These are phyloP conservation scores for Boechera retrofracta DNA, from an alignment of 345 rosid genomes.

Conservation along the genomic window DNA sequence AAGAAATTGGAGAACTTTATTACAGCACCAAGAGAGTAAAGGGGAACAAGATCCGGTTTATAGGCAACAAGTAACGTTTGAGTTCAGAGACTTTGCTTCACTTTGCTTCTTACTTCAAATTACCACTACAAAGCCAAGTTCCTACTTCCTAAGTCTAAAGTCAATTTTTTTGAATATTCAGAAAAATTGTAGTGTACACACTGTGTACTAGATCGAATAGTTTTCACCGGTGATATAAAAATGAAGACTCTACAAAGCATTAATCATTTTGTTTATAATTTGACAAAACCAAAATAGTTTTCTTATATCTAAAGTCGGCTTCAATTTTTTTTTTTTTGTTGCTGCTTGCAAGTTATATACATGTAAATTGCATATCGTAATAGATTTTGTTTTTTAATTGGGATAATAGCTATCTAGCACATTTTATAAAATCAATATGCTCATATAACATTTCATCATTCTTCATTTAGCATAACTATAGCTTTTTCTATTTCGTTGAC, in stretches of 20 bases:
- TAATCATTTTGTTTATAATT: not conserved
- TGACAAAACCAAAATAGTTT: not conserved
- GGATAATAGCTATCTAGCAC: not conserved
- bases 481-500: not conserved
- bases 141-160: not conserved
- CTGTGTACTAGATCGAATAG: not conserved
- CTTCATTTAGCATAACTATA: not conserved
- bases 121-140: constrained; percentile 21
- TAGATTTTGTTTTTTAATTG: not conserved
- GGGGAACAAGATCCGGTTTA: constrained; percentile 42
- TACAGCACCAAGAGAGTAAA: constrained; percentile 14
- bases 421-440: not conserved
- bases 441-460: not conserved
- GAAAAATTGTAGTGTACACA: not conserved
- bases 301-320: not conserved
- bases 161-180: not conserved
- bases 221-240: not conserved
- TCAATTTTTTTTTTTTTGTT: too few species aligned
- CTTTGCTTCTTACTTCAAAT: constrained; percentile 43
- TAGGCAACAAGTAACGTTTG: constrained; percentile 36
- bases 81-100: constrained; percentile 41
- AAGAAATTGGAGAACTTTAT: constrained; percentile 30
- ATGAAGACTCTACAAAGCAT: not conserved
- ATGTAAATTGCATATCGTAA: not conserved
- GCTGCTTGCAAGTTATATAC: not conserved